These are phyloP conservation scores for Boletus coffeatus DNA, from an alignment of 1,284 basidiomycete species.

Conservation along the genomic window DNA sequence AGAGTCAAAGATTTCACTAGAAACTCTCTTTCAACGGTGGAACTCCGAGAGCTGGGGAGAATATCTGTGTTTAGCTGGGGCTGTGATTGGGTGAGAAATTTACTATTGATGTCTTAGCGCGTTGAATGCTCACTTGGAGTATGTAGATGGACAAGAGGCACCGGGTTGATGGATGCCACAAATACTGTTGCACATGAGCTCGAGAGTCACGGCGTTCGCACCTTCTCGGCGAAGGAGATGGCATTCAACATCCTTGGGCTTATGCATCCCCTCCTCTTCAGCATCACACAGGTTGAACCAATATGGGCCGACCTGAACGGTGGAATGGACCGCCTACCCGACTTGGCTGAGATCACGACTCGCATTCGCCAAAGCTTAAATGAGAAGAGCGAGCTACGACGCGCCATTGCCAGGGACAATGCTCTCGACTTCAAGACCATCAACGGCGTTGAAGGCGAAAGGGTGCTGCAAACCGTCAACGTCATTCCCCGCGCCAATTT, in stretches of 20 bases:
- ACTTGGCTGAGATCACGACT: constrained; percentile 87
- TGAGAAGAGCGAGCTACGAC: constrained; percentile 86
- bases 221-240: constrained; percentile 99
- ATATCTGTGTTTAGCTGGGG: constrained; percentile 96
- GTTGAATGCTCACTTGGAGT: constrained; percentile 12
- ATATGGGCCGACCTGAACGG: constrained; percentile 98
- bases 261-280: constrained; percentile 99
- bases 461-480: too few relatives aligned
- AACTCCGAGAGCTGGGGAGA: constrained; percentile 99
- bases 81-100: constrained; percentile 81
- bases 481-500: constrained; percentile 36
- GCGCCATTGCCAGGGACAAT: constrained; percentile 91
- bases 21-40: constrained; percentile 96
- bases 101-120: neutral
- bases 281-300: constrained; percentile 99
- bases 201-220: constrained; percentile 91
- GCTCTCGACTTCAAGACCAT: constrained; percentile 91
- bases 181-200: constrained; percentile 95
- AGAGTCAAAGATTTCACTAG: constrained; percentile 97
- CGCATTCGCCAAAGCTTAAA: constrained; percentile 79
- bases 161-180: constrained; percentile 95
- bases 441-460: constrained; percentile 39
- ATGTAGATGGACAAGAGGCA: constrained; percentile 89
- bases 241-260: constrained; percentile 98
- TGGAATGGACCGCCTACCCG: constrained; percentile 95